Evolutionary conservation across 2,329 filamentous ascomycete species (phyloP).

Genomic region (Xylogone sp.): DNA sequence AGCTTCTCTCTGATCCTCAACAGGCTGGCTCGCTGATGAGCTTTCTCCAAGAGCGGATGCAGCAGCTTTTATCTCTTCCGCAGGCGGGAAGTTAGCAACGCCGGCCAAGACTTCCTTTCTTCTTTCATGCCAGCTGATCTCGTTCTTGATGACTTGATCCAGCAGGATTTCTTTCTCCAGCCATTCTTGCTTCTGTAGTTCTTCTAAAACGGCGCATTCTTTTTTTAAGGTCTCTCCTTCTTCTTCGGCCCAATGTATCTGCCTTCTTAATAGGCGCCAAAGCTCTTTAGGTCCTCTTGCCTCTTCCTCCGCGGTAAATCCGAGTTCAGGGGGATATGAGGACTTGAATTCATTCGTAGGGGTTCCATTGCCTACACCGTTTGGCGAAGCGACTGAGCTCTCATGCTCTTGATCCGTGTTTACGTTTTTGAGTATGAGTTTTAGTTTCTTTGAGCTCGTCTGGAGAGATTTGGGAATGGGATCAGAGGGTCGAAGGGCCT

Average conservation of each 20-base stretch:
- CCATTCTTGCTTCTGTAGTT: constrained; percentile 68
- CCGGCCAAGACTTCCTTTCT: constrained; percentile 51
- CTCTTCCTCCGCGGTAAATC: constrained; percentile 65
- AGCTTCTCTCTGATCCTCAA: constrained; percentile 20
- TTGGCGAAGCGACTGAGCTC: constrained; percentile 48
- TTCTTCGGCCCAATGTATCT: constrained; percentile 69
- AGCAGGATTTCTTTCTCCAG: constrained; percentile 73
- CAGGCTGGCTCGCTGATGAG: constrained; percentile 8
- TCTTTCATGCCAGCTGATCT: constrained; percentile 62
- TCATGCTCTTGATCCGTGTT: neutral
- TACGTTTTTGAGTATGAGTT: constrained; percentile 55
- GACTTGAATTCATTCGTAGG: constrained; percentile 25
- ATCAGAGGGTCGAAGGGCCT: constrained; percentile 78
- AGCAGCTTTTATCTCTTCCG: constrained; percentile 15
- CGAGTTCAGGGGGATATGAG: constrained; percentile 39
- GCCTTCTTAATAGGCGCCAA: constrained; percentile 57
- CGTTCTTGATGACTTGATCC: constrained; percentile 65
- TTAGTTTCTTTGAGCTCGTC: constrained; percentile 43
- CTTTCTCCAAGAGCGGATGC: constrained; percentile 3
- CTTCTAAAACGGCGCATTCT: constrained; percentile 65
- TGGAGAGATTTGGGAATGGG: constrained; percentile 69
- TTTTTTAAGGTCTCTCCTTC: constrained; percentile 60
- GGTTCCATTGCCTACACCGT: constrained; percentile 15
- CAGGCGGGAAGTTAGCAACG: constrained; percentile 26
- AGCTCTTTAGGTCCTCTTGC: constrained; percentile 59